Percentiles rank a stretch among this genome's conserved stretches.
phyloP scores from a whole-genome alignment of 1,284 basidiomycete species.

The Sporisorium graminicola region DNA sequence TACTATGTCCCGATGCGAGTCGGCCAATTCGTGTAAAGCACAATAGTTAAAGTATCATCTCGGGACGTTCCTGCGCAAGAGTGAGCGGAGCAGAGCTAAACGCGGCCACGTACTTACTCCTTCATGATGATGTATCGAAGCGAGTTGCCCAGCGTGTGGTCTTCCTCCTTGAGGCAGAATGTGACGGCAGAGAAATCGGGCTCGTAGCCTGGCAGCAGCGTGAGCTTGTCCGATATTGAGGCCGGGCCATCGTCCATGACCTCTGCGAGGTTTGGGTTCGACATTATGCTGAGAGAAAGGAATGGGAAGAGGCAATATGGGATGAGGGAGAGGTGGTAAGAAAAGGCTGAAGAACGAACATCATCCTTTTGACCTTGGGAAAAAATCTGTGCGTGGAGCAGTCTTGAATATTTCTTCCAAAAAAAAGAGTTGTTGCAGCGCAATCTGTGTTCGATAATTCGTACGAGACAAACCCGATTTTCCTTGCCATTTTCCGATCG shows the following conservation, averaged over 20 bases:
- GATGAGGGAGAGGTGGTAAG: background rate
- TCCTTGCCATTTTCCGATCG: background rate
- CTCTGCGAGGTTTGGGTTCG: conserved; percentile 55
- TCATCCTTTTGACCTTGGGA: background rate
- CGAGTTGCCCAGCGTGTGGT: conserved; percentile 94
- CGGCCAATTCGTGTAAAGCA: conserved; percentile 54
- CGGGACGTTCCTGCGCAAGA: conserved; percentile 19
- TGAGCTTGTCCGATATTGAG: conserved; percentile 49
- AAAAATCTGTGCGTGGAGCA: conserved; percentile 27
- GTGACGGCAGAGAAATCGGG: conserved; percentile 89
- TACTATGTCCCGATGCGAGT: conserved; percentile 51
- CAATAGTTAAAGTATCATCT: conserved; percentile 55
- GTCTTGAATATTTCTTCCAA: conserved; percentile 8
- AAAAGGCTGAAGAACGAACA: background rate
- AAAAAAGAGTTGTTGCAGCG: background rate
- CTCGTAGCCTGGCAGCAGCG: conserved; percentile 76
- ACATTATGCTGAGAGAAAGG: conserved; percentile 23
- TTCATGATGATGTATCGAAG: conserved; percentile 99
- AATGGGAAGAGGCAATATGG: background rate
- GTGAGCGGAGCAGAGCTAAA: background rate
- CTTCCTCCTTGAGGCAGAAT: conserved; percentile 91
- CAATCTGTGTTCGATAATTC: background rate
- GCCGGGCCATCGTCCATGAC: conserved; percentile 50
- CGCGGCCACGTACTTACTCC: conserved; percentile 78
- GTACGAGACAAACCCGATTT: conserved; percentile 24